A percentile compares a stretch with the other conserved stretches of the same genome.
phyloP scores from a whole-genome alignment of 2,329 filamentous ascomycete species.

The Sarocladiaceae sp. region DNA sequence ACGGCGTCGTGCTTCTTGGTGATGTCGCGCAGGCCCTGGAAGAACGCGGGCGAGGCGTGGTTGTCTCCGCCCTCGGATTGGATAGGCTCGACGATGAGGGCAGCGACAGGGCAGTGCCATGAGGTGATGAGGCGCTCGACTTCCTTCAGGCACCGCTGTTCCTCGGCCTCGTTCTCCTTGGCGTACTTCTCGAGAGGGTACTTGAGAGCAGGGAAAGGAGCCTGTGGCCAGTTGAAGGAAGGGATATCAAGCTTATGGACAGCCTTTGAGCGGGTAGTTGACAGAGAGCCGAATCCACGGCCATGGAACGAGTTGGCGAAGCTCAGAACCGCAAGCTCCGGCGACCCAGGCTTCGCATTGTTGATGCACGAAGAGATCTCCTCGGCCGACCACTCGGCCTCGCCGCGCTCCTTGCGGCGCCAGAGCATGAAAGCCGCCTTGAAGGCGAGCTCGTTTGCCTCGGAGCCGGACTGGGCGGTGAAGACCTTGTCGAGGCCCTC shows the following conservation, averaged over 20 bases:
- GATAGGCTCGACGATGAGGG: slow-evolving; percentile 71
- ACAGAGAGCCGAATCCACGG: slow-evolving; percentile 70
- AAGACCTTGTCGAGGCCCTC: slow-evolving; percentile 69
- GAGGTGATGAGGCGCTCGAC: slow-evolving; percentile 65
- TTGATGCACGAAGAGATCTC: slow-evolving; percentile 63
- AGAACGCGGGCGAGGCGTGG: slow-evolving; percentile 73
- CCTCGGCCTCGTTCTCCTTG: slow-evolving; percentile 64
- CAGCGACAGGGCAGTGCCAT: slow-evolving; percentile 63
- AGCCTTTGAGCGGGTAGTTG: slow-evolving; percentile 73
- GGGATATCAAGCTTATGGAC: slow-evolving; percentile 85
- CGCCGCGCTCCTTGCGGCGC: slow-evolving; percentile 63
- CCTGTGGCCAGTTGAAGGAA: slow-evolving; percentile 83
- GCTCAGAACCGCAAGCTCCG: slow-evolving; percentile 69
- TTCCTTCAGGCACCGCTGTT: slow-evolving; percentile 66
- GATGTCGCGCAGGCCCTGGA: slow-evolving; percentile 66
- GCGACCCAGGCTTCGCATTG: slow-evolving; percentile 67
- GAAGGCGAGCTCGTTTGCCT: slow-evolving; percentile 80
- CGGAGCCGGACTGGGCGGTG: slow-evolving; percentile 71
- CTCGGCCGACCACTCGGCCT: slow-evolving; percentile 63
- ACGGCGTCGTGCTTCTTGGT: slow-evolving; percentile 65
- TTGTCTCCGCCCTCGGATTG: slow-evolving; percentile 82
- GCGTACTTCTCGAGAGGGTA: slow-evolving; percentile 68
- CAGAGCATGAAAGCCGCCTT: slow-evolving; percentile 84
- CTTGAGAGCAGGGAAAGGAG: slow-evolving; percentile 68
- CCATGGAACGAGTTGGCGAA: slow-evolving; percentile 78